phyloP scores from a whole-genome alignment of 1,284 basidiomycete species.

The Trametes pubescens region DNA sequence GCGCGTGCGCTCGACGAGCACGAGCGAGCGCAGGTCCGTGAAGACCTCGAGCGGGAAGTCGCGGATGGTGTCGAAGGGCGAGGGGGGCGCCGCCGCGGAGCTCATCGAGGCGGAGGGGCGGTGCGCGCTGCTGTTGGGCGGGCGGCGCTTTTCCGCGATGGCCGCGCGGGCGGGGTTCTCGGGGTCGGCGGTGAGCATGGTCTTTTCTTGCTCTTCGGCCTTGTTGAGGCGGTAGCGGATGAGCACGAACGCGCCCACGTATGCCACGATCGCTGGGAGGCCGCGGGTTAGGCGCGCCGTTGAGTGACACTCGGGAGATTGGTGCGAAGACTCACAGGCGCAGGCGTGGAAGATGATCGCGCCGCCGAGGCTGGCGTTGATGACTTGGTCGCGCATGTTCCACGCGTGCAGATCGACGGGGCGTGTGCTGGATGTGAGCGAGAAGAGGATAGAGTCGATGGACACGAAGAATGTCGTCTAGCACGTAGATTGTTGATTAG shows the following conservation, averaged over 20 bases:
- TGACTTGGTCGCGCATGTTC: constrained; percentile 35
- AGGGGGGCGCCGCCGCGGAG: constrained; percentile 12
- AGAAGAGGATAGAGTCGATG: constrained; percentile 46
- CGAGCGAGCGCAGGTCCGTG: constrained; percentile 30
- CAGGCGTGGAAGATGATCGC: constrained; percentile 49
- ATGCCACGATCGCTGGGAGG: constrained; percentile 43
- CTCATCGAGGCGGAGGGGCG: constrained; percentile 15
- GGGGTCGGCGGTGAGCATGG: neutral
- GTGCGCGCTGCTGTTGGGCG: constrained; percentile 14
- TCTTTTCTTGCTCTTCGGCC: constrained; percentile 36
- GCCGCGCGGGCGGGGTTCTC: neutral
- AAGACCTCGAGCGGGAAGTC: constrained; percentile 25
- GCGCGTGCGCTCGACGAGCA: constrained; percentile 28
- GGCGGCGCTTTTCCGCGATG: constrained; percentile 11
- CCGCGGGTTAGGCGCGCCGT: neutral
- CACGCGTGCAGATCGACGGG: constrained; percentile 23
- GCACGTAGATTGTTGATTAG: neutral
- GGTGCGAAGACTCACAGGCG: constrained; percentile 38
- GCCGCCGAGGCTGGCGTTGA: constrained; percentile 44
- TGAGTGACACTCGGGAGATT: too few species aligned
- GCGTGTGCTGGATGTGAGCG: constrained; percentile 38
- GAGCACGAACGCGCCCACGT: constrained; percentile 45
- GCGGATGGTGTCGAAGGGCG: constrained; percentile 20
- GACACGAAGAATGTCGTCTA: constrained; percentile 51
- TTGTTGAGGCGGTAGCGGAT: constrained; percentile 43